phyloP scores from a whole-genome alignment of 2,329 filamentous ascomycete genomes.

The Ceratocystis eucalypticola region DNA sequence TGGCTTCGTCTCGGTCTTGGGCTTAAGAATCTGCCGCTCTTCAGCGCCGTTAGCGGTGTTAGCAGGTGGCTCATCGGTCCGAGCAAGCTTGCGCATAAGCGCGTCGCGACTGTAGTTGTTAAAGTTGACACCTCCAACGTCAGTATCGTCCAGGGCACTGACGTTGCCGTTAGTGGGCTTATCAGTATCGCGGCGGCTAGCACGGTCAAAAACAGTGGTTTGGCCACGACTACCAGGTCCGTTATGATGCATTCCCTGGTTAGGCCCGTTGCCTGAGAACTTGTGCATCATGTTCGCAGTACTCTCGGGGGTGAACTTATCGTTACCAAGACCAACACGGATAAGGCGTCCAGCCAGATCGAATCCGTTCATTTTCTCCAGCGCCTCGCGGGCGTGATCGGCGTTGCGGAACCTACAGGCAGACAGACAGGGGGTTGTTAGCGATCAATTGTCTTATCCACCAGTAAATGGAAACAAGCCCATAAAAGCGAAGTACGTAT shows the following conservation, averaged over 20 bases:
- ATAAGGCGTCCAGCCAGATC: slow-evolving; percentile 95
- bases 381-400: slow-evolving; percentile 76
- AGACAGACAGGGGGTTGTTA: slow-evolving; percentile 24
- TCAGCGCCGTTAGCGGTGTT: slow-evolving; percentile 40
- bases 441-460: slow-evolving; percentile 18
- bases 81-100: slow-evolving; percentile 95
- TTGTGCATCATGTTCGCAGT: slow-evolving; percentile 84
- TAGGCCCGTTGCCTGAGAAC: slow-evolving; percentile 58
- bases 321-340: slow-evolving; percentile 96
- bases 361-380: slow-evolving; percentile 99
- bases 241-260: slow-evolving; percentile 70
- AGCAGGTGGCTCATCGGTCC: slow-evolving; percentile 68
- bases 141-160: slow-evolving; percentile 90
- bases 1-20: slow-evolving; percentile 65
- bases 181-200: slow-evolving; percentile 83
- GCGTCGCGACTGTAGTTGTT: slow-evolving; percentile 98
- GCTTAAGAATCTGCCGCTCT: slow-evolving; percentile 59
- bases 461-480: too few species aligned
- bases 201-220: slow-evolving; percentile 56
- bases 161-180: slow-evolving; percentile 55
- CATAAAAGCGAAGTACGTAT: neutral
- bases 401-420: slow-evolving; percentile 70
- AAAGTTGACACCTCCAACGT: slow-evolving; percentile 97
- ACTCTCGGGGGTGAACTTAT: slow-evolving; percentile 98
- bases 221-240: slow-evolving; percentile 77